phyloP scores from a whole-genome alignment of 257 asterid species.

The Jasminum sambac region DNA sequence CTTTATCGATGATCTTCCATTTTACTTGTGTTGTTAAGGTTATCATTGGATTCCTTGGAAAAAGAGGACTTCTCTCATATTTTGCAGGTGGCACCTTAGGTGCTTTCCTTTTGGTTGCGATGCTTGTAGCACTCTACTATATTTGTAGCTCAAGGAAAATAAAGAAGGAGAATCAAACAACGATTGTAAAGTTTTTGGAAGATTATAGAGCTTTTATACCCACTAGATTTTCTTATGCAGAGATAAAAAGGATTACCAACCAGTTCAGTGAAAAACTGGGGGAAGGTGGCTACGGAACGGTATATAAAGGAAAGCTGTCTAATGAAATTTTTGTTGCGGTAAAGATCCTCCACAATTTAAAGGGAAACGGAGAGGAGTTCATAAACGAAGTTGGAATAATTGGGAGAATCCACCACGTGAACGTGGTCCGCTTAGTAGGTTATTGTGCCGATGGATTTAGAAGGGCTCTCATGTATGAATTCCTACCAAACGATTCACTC shows the following conservation, averaged over 20 bases:
- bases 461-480: slow-evolving; percentile 31
- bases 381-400: slow-evolving; percentile 32
- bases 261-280: slow-evolving; percentile 28
- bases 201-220: slow-evolving; percentile 40
- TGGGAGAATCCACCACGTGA: slow-evolving; percentile 34
- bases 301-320: slow-evolving; percentile 32
- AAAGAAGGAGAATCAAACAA: slow-evolving; percentile 25
- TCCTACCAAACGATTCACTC: slow-evolving; percentile 29
- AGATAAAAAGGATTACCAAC: slow-evolving; percentile 41
- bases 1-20: no score
- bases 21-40: background rate
- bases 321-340: slow-evolving; percentile 31
- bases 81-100: slow-evolving; percentile 19
- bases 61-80: background rate
- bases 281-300: slow-evolving; percentile 39
- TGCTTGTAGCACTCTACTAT: slow-evolving; percentile 13
- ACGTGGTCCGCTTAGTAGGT: slow-evolving; percentile 34
- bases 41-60: no score
- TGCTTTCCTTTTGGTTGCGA: slow-evolving; percentile 9
- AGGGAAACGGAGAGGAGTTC: slow-evolving; percentile 32
- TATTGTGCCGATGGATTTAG: slow-evolving; percentile 38
- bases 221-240: slow-evolving; percentile 41
- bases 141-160: slow-evolving; percentile 6
- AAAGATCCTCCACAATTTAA: slow-evolving; percentile 23
- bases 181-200: slow-evolving; percentile 39